A percentile compares a stretch with the other conserved stretches of the same genome.
Evolutionary conservation across 495 filamentous ascomycete genomes (phyloP).

Genomic region (Penicillium parvum): DNA sequence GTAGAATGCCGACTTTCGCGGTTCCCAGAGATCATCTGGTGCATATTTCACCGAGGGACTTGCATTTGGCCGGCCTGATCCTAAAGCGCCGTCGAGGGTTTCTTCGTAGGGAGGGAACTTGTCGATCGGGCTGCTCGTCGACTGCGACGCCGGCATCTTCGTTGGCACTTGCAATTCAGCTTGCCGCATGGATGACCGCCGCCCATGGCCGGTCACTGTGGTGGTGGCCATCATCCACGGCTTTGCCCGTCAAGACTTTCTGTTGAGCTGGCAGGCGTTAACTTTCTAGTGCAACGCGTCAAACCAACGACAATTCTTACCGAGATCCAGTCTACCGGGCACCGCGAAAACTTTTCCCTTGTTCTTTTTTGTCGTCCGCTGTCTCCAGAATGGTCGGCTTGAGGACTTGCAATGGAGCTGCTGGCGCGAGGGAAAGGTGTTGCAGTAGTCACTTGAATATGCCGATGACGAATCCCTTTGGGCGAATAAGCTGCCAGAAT

Average conservation of each 20-base stretch:
- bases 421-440: background rate
- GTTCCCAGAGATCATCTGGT: slow-evolving; percentile 35
- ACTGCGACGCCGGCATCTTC: slow-evolving; percentile 26
- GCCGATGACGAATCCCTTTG: slow-evolving; percentile 37
- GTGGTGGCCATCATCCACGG: slow-evolving; percentile 39
- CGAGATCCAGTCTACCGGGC: too few relatives aligned
- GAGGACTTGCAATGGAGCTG: too few relatives aligned
- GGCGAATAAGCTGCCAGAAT: slow-evolving; percentile 30
- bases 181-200: slow-evolving; percentile 42
- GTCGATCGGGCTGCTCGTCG: slow-evolving; percentile 39
- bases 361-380: too few relatives aligned
- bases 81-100: slow-evolving; percentile 28
- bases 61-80: slow-evolving; percentile 18
- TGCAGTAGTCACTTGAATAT: slow-evolving; percentile 7
- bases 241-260: background rate
- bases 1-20: slow-evolving; percentile 28
- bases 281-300: too few relatives aligned
- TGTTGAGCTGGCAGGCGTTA: slow-evolving; percentile 2
- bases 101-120: slow-evolving; percentile 43
- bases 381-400: too few relatives aligned
- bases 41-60: slow-evolving; percentile 32
- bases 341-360: too few relatives aligned
- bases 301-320: too few relatives aligned
- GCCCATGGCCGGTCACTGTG: slow-evolving; percentile 42
- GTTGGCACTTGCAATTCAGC: slow-evolving; percentile 33